phyloP scores from a whole-genome alignment of 2,329 filamentous ascomycete genomes.

The Aspergillus nomiae region DNA sequence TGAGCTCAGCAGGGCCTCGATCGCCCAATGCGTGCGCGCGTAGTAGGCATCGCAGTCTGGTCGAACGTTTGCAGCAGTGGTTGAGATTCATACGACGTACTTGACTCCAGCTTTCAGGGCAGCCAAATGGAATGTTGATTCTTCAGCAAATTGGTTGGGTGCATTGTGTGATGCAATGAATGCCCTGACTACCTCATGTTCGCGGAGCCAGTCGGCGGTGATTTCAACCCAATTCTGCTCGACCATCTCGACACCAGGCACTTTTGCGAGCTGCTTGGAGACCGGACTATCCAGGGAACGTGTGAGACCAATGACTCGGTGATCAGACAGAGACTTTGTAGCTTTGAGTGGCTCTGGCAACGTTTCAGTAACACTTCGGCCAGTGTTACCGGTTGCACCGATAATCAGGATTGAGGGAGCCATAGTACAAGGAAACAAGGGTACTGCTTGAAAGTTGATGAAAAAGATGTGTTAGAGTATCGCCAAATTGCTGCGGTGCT shows the following conservation, averaged over 20 bases:
- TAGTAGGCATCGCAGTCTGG: constrained; percentile 41
- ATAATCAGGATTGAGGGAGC: constrained; percentile 37
- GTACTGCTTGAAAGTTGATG: no score
- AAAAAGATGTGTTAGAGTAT: no score
- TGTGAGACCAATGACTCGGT: constrained; percentile 37
- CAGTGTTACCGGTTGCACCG: constrained; percentile 45
- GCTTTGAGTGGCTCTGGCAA: constrained; percentile 26
- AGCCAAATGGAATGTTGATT: constrained; percentile 40
- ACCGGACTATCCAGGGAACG: constrained; percentile 26
- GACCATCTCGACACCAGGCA: constrained; percentile 38
- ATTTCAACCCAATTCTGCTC: constrained; percentile 43
- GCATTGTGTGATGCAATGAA: constrained; percentile 46
- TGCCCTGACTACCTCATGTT: constrained; percentile 36
- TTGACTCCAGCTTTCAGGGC: constrained; percentile 41
- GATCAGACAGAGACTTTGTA: constrained; percentile 12
- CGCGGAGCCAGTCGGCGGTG: constrained; percentile 43
- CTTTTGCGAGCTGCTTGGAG: constrained; percentile 29
- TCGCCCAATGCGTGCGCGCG: constrained; percentile 44
- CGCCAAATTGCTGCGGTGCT: no score
- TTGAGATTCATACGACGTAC: constrained; percentile 49
- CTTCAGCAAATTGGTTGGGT: constrained; percentile 44
- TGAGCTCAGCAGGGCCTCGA: constrained; percentile 41
- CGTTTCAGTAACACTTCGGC: constrained; percentile 29
- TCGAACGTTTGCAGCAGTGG: constrained; percentile 39
- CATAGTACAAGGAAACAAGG: constrained; percentile 23